Base-by-base conservation (phyloP, 192 early-diverging fungal genomes). In the Backusella psychrophila region DNA sequence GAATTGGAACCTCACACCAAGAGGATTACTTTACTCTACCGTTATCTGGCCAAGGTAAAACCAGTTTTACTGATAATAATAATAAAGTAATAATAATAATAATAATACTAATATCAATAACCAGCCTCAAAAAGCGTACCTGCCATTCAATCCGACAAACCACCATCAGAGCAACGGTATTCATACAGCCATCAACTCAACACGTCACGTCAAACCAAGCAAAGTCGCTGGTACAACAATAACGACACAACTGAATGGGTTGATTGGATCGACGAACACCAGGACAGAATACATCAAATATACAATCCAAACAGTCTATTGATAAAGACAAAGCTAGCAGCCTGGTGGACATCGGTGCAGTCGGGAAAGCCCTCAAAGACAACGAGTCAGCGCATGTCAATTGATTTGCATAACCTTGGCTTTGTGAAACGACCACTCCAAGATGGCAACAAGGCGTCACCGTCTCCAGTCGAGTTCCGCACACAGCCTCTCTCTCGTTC, bases 201-300 rank as follows among this genome's bases (percentile, higher is more conserved):
- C 1, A 19, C 15, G 7, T 63, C 74, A 52, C 74, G 74, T 5
- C 42, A 65, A 11, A 34, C 74, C 12, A 74, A 74, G 59, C 15
- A 65, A 31, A 38, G 56, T 7, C 65, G 59, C 42, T 74, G 72
- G 72, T 42, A 26, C 38, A 71, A 26, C 38, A 46, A 71, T 8
- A 1, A 35, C 4, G 41, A 69, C 31, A 42, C 46, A 19, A 34
- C 21, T n/a, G 75, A 69, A 69, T 78, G 77, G 77, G 41, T 65
- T n/a, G 66, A 78, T 56, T 74, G 77, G 77, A 39, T 78, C 12
- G 67, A 69, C 17, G 77, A 78, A 36, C 69, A 34, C 26, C 56
- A 29, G 8, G 56, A 63, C 21, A 63, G 11, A 2, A 33, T 33
- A 33, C 33, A 33, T 33, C 2, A 3, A 33, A 29, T 49, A 14